phyloP scores from a whole-genome alignment of 306 rosid species.

The Ammopiptanthus mongolicus region DNA sequence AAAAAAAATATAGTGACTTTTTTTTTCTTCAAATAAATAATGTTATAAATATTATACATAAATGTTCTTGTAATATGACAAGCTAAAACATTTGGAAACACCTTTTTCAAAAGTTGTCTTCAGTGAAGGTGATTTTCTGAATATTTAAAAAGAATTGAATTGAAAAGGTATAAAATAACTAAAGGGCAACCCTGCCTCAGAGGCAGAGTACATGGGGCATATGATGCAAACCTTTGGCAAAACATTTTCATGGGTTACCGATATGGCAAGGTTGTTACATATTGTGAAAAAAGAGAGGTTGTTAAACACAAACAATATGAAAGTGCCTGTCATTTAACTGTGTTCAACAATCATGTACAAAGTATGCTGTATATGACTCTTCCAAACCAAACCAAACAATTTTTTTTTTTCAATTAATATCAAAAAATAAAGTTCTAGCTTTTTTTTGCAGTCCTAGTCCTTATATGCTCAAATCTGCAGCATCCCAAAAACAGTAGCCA shows the following conservation, averaged over 20 bases:
- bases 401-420: not conserved
- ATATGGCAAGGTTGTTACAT: not conserved
- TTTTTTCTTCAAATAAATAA: no score
- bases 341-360: slow-evolving; percentile 24
- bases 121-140: not conserved
- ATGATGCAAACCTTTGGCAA: not conserved
- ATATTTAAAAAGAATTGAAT: not conserved
- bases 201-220: not conserved
- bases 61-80: not conserved
- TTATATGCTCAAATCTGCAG: slow-evolving; percentile 14
- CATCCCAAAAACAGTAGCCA: not conserved
- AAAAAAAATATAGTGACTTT: not conserved
- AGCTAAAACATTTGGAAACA: not conserved
- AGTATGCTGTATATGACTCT: not conserved
- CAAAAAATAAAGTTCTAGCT: not conserved
- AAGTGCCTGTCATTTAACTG: not conserved
- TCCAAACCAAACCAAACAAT: not conserved
- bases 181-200: not conserved
- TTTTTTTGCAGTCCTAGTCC: not conserved
- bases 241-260: not conserved
- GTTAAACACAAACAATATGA: not conserved
- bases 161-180: not conserved
- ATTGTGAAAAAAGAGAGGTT: not conserved
- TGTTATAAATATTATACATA: no score
- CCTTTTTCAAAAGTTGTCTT: not conserved